These are phyloP conservation scores for Serendipita vermifera DNA, from an alignment of 768 basidiomycete species.

Conservation along the genomic window DNA sequence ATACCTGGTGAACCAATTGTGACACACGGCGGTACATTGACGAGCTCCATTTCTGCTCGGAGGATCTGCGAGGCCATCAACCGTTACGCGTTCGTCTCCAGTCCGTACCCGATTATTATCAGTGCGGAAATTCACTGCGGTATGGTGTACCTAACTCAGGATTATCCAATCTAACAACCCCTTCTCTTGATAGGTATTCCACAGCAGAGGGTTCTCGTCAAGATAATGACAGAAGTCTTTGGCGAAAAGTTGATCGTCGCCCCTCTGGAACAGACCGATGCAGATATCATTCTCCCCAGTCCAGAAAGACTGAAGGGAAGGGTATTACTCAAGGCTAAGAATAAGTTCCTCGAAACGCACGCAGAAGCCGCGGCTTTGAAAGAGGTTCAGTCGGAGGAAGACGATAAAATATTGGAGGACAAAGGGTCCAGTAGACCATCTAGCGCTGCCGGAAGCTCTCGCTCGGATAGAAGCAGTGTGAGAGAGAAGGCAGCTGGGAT, in stretches of 20 bases:
- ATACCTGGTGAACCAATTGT: conserved; percentile 55
- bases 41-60: conserved; percentile 64
- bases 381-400: background rate
- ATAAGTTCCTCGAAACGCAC: conserved; percentile 24
- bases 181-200: conserved; percentile 18
- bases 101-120: conserved; percentile 84
- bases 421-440: background rate
- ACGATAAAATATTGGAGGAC: background rate
- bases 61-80: conserved; percentile 73
- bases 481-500: background rate
- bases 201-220: conserved; percentile 68
- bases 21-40: conserved; percentile 82
- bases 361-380: background rate
- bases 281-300: conserved; percentile 51
- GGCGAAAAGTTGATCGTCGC: conserved; percentile 39
- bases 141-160: conserved; percentile 20
- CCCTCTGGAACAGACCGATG: conserved; percentile 29
- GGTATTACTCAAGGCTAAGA: conserved; percentile 82
- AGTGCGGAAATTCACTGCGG: conserved; percentile 87
- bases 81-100: conserved; percentile 83
- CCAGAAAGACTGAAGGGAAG: conserved; percentile 68
- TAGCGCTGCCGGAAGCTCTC: no score
- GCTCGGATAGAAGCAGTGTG: background rate
- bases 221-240: conserved; percentile 56
- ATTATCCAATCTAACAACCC: background rate